Evolutionary conservation across 2,329 filamentous ascomycete species (phyloP).

Genomic region (Dothistroma septosporum): DNA sequence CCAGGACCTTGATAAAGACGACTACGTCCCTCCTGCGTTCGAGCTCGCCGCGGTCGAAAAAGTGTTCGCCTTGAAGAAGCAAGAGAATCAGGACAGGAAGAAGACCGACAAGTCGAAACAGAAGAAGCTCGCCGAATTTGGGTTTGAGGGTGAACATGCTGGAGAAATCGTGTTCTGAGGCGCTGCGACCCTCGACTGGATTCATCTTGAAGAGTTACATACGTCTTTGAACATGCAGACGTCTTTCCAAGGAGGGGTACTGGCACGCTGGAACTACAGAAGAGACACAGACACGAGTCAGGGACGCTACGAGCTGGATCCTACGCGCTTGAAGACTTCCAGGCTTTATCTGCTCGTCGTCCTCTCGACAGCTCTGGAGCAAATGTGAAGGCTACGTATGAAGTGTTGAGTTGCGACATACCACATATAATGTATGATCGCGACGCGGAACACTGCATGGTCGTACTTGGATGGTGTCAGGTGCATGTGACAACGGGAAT

Average conservation of each 20-base stretch:
- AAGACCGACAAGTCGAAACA: slow-evolving; percentile 66
- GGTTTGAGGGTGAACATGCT: slow-evolving; percentile 67
- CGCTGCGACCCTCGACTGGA: slow-evolving; percentile 3
- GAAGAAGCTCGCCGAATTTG: slow-evolving; percentile 68
- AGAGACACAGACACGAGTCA: background rate
- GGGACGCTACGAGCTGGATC: background rate
- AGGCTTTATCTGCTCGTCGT: background rate
- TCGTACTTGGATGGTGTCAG: background rate
- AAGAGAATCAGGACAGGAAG: slow-evolving; percentile 66
- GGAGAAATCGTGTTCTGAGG: slow-evolving; percentile 67
- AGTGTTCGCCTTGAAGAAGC: slow-evolving; percentile 69
- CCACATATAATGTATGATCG: background rate
- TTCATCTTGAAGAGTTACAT: slow-evolving; percentile 27
- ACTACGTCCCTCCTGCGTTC: slow-evolving; percentile 71
- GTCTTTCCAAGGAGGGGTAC: slow-evolving; percentile 14
- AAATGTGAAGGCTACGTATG: background rate
- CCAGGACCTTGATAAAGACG: slow-evolving; percentile 87
- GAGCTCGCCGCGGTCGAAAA: slow-evolving; percentile 62
- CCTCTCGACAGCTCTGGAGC: background rate
- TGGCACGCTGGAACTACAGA: background rate
- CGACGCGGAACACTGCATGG: background rate
- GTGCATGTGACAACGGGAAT: background rate
- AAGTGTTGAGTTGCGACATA: background rate
- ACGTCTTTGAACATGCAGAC: slow-evolving; percentile 37
- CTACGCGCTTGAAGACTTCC: background rate